Conservation (phyloP, 2,329 filamentous ascomycete species). For the Fonsecaea pedrosoi region DNA sequence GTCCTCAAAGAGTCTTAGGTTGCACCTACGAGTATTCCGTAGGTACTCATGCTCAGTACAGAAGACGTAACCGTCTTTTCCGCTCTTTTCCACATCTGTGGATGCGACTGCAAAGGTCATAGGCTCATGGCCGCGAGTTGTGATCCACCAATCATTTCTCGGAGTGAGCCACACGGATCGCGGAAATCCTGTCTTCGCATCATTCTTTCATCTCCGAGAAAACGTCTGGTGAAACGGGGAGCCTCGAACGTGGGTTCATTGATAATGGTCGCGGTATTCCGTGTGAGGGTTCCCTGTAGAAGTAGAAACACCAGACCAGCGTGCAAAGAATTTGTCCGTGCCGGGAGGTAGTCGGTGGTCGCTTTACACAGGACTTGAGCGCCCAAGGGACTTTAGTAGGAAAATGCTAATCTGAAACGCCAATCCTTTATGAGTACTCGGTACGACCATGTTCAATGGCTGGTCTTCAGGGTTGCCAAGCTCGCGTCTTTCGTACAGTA, state of each 20-base stretch:
- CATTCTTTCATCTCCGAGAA: background rate
- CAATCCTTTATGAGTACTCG: background rate
- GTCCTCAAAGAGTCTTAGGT: no score
- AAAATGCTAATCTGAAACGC: conserved; percentile 5
- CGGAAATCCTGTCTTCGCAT: background rate
- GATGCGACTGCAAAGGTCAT: background rate
- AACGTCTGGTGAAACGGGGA: background rate
- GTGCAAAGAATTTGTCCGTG: background rate
- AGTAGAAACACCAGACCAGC: background rate
- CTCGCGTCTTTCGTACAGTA: background rate
- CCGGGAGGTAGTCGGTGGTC: background rate
- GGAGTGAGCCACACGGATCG: background rate
- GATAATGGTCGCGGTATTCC: background rate
- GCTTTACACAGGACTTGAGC: no score
- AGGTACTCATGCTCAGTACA: background rate
- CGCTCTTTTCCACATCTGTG: background rate
- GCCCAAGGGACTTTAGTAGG: background rate
- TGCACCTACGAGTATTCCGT: background rate
- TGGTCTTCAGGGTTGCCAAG: background rate
- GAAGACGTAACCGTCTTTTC: background rate
- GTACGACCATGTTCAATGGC: background rate
- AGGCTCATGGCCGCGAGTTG: background rate
- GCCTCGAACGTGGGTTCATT: background rate
- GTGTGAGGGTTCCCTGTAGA: background rate
- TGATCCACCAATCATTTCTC: conserved; percentile 3